Evolutionary conservation across 1,284 basidiomycete species (phyloP).

Genomic region (Ganoderma sp.): DNA sequence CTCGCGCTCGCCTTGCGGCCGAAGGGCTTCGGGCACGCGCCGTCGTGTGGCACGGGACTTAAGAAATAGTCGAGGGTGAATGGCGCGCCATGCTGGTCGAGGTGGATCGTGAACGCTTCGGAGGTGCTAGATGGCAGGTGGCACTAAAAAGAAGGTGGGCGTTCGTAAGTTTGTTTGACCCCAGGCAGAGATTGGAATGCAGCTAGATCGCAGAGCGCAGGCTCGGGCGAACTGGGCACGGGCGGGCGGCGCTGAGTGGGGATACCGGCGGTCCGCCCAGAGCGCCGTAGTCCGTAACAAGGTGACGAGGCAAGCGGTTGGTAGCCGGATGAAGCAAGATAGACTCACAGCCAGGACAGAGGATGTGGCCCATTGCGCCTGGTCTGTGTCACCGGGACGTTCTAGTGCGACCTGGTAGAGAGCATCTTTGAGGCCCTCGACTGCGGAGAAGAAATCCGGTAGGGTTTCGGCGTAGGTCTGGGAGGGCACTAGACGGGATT

Average conservation of each 20-base stretch:
- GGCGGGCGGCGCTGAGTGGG: conserved; percentile 15
- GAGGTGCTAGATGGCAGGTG: conserved; percentile 58
- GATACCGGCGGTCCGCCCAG: conserved; percentile 15
- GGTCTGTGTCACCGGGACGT: conserved; percentile 51
- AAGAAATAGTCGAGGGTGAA: conserved; percentile 76
- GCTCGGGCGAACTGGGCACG: conserved; percentile 16
- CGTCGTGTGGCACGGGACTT: conserved; percentile 65
- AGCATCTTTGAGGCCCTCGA: conserved; percentile 41
- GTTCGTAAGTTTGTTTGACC: conserved; percentile 23
- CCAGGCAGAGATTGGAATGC: conserved; percentile 2
- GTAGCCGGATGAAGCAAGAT: conserved; percentile 9
- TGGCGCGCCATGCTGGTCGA: conserved; percentile 51
- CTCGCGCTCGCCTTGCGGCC: conserved; percentile 29
- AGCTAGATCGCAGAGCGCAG: conserved; percentile 11
- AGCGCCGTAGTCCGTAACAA: conserved; percentile 13
- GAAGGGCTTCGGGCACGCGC: conserved; percentile 57
- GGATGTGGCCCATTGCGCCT: conserved; percentile 65
- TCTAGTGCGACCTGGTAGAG: conserved; percentile 80
- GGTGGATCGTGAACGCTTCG: conserved; percentile 66
- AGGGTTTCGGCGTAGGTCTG: conserved; percentile 47
- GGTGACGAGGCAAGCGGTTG: conserved; percentile 6
- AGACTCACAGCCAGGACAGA: conserved; percentile 73
- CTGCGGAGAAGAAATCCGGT: conserved; percentile 19
- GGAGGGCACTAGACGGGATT: conserved; percentile 42
- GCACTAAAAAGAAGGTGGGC: conserved; percentile 51